Base-by-base conservation (phyloP, 2,329 filamentous ascomycete species). In the Cladosporium sp. region DNA sequence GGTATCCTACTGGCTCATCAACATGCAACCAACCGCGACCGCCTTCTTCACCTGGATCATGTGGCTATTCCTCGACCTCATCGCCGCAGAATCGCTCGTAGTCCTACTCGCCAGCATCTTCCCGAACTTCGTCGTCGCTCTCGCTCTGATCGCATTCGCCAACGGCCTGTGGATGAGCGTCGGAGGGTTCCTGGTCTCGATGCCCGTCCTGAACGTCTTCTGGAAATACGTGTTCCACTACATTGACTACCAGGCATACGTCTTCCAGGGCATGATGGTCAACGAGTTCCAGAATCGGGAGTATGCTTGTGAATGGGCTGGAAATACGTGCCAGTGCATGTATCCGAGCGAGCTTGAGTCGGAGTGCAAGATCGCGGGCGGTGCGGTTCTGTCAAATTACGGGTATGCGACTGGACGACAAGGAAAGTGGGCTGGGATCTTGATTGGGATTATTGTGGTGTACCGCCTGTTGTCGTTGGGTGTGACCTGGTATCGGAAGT, bases 191-290 rank as follows among this genome's bases (percentile, higher is more conserved):
- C 84, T 95, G 76, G 91, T 95, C 1, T 84, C 86, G 2, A 87
- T 88, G 3, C 85, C 80, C 1, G 85, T 88, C 1, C 82, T 95
- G 35, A 96, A 96, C 74, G 86, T 85, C 1, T 96, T 96, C 70
- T 96, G 90, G 87, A 86, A 87, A 76, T 94, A 95, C 70, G 90
- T 90, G 2, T 94, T 94, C 70, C 89, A 93, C 74, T 95, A 92
- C 76, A 93, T 93, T 73, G 90, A 95, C 75, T 95, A 95, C 72
- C 91, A 93, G 78, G 81, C 83, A 44, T 95, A 93, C 70, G 91
- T 95, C 2, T 96, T 95, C 74, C 86, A 93, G 74, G 91, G 91
- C 10, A 94, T 96, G 91, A 93, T 95, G 91, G 87, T 93, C 62
- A 95, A 94, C 72, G 91, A 96, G 78, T 94, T 96, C 74, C 79